Evolutionary conservation across 2,329 filamentous ascomycete species (phyloP), one percentile per base, ranked within the genome.

Genomic region (Cercospora zeina): DNA sequence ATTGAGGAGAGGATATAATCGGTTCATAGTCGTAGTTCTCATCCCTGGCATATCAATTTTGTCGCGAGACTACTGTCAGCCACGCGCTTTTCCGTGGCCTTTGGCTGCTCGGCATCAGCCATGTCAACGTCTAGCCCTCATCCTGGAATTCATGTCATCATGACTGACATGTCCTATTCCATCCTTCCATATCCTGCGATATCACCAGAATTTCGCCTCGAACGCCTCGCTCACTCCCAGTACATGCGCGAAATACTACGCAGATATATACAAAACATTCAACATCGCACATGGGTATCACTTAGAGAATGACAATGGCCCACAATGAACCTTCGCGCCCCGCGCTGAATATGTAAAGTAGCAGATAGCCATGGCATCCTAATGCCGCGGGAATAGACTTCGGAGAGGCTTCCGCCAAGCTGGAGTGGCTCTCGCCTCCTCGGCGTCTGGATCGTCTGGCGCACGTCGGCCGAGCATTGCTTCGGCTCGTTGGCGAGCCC

Each of bases 401-500:
- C 68, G 58, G 14, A 73, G 42, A 4, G 68, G 71, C 61, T 72
- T 74, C 56, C 69, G 65, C 70, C 72, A 74, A 24, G 65, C 64
- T 3, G 69, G 66, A 16, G 67, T 70, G 13, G 31, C 54, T 36
- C 62, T 62, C 39, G 59, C 56, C 61, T 74, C 71, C 36, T 73
- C 72, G 5, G 61, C 68, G 14, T 73, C 72, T 5, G 70, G 69
- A 61, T 73, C 70, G 1, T 54, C 56, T 5, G 71, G 68, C 14
- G 69, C 65, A 19, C 62, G 58, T 5, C 64, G 58, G 7, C 78
- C 78, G 4, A 80, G 72, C 68, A 81, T 73, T 9, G 74, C 70
- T n/a, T 79, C 63, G 9, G 79, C 79, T 50, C 79, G 72, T 62
- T 78, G 76, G 4, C 78, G 74, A 4, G 78, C 78, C 78, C 79